These are phyloP conservation scores for Hansenula sp. DNA, from an alignment of 1,139 yeast species.

Conservation along the genomic window DNA sequence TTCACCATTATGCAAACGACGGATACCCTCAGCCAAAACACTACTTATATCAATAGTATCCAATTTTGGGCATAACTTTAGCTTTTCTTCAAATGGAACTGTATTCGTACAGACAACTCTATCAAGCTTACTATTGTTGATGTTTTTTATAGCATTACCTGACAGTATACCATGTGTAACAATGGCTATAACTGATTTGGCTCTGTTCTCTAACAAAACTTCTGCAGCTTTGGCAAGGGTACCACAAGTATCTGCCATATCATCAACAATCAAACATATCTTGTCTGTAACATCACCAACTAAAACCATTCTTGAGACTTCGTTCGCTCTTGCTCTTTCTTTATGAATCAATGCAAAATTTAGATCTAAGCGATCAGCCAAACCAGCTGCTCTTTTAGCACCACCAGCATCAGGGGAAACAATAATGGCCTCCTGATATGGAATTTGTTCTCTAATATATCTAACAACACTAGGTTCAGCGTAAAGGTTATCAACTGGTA, in stretches of 20 bases:
- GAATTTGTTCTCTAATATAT: constrained; percentile 73
- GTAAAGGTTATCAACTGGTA: constrained; percentile 93
- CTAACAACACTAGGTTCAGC: constrained; percentile 94
- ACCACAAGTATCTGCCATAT: constrained; percentile 99
- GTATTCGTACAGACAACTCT: constrained; percentile 91
- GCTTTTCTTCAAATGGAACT: constrained; percentile 83
- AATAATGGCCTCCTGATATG: constrained; percentile 69
- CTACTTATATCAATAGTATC: constrained; percentile 84
- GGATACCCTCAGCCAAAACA: constrained; percentile 91
- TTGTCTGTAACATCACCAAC: constrained; percentile 93
- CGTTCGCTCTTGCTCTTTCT: constrained; percentile 94
- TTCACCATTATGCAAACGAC: constrained; percentile 97
- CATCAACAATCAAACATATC: constrained; percentile 89
- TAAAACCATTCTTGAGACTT: constrained; percentile 89
- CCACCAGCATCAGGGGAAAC: constrained; percentile 99
- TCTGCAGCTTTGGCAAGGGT: constrained; percentile 96
- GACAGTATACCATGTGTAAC: constrained; percentile 94
- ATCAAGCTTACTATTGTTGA: constrained; percentile 73
- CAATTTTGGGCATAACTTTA: constrained; percentile 64
- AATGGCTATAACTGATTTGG: constrained; percentile 83
- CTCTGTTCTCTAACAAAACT: constrained; percentile 74
- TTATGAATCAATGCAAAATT: constrained; percentile 96
- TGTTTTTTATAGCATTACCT: constrained; percentile 80
- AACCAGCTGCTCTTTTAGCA: constrained; percentile 94
- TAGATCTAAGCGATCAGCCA: constrained; percentile 88